Conservation (phyloP, 2,329 filamentous ascomycete genomes). For the Alternaria conjuncta region DNA sequence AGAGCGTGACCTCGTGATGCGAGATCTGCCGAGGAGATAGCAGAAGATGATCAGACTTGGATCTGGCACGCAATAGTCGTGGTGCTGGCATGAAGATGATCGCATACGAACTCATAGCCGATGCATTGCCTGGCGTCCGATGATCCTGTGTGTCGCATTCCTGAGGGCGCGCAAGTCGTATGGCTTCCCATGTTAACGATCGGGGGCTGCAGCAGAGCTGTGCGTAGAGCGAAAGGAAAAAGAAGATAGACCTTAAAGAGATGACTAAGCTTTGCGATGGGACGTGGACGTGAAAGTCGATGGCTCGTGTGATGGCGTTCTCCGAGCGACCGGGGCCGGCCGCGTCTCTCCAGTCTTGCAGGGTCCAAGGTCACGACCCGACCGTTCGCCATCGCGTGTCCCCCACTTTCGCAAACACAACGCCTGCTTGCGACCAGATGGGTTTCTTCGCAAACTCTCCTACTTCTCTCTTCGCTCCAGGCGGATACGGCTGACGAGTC, state of each 20-base stretch:
- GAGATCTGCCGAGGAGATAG: background rate
- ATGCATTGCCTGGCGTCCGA: background rate
- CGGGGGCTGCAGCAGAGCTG: background rate
- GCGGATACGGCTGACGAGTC: slow-evolving; percentile 31
- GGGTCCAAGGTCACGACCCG: slow-evolving; percentile 19
- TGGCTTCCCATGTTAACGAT: background rate
- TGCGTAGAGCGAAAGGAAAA: background rate
- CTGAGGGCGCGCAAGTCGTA: background rate
- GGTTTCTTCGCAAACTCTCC: slow-evolving; percentile 14
- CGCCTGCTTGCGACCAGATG: slow-evolving; percentile 34
- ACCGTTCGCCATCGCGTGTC: slow-evolving; percentile 47
- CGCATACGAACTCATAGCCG: background rate
- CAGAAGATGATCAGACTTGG: background rate
- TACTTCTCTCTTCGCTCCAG: slow-evolving; percentile 11
- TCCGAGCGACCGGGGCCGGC: slow-evolving; percentile 33
- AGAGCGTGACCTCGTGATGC: background rate
- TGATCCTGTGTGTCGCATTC: background rate
- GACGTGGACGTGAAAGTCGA: background rate
- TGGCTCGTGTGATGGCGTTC: slow-evolving; percentile 2
- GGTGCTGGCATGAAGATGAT: background rate
- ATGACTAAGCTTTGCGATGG: background rate
- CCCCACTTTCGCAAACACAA: slow-evolving; percentile 43
- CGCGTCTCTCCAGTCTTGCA: slow-evolving; percentile 16
- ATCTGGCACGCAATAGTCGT: background rate
- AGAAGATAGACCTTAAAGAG: background rate